Conservation (phyloP, 2,329 filamentous ascomycete species). For the Conoideocrella luteorostrata region DNA sequence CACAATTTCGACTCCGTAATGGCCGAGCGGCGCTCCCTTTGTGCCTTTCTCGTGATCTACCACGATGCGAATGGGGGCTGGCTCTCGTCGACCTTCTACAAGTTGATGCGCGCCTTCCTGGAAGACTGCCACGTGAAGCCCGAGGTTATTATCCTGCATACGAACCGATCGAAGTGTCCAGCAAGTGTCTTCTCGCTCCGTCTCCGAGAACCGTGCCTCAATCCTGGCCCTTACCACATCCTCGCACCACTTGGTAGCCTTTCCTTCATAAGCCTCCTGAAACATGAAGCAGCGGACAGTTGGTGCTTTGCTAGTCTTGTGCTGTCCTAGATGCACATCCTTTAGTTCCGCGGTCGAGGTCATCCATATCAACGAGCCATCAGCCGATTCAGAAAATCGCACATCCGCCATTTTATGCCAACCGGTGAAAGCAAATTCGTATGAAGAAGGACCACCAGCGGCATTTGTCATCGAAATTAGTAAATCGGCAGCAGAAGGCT, state of each 20-base stretch:
- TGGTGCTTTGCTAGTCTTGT: constrained; percentile 36
- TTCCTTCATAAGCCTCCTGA: constrained; percentile 70
- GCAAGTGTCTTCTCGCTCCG: constrained; percentile 71
- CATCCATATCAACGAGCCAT: constrained; percentile 62
- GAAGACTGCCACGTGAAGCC: constrained; percentile 61
- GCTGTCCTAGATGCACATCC: constrained; percentile 41
- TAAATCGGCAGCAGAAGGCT: constrained; percentile 59
- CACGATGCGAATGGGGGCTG: constrained; percentile 65
- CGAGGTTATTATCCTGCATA: constrained; percentile 54
- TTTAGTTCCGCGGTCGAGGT: constrained; percentile 56
- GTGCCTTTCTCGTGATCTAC: constrained; percentile 63
- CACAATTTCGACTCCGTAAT: constrained; percentile 66
- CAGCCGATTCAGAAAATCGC: constrained; percentile 64
- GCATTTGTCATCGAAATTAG: constrained; percentile 59
- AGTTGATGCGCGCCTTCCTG: constrained; percentile 60
- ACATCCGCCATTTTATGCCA: constrained; percentile 64
- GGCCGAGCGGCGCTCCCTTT: constrained; percentile 58
- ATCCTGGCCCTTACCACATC: constrained; percentile 82
- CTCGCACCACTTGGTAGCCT: constrained; percentile 69
- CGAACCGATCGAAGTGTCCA: constrained; percentile 73
- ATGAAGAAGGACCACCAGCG: constrained; percentile 52
- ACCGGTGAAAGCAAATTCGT: constrained; percentile 70
- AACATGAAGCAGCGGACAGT: constrained; percentile 66
- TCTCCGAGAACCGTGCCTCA: constrained; percentile 75
- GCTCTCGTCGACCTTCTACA: constrained; percentile 58